Evolutionary conservation across 2,329 filamentous ascomycete genomes (phyloP), one percentile per base, ranked within the genome.

Genomic region (Chlorencoelia australis): DNA sequence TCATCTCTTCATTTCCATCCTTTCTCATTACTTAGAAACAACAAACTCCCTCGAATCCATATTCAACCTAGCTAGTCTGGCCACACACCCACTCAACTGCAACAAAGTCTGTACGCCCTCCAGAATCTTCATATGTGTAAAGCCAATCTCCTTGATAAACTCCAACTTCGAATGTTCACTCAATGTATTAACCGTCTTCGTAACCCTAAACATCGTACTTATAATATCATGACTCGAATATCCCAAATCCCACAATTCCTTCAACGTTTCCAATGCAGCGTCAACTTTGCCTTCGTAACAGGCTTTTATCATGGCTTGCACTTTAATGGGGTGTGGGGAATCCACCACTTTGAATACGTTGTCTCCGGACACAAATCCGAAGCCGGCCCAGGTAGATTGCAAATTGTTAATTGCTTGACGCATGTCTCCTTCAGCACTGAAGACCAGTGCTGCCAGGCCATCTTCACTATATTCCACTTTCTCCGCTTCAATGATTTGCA

Each of bases 151-250:
- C 64, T 87, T 89, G 64, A 96, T 94, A 52, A 96, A 98, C 58
- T 96, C 89, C 43, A 98, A 68, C 66, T 95, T 95, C 11, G 87
- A 79, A 60, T 96, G 87, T 63, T 98, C 91, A 48, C 86, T 91
- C 39, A 98, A 66, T 2, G 82, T 86, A 2, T 85, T 83, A 41
- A 96, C 87, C 2, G 87, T 93, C 68, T 96, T 98, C 30, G 91
- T 96, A 42, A 98, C 91, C 55, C 82, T 80, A 69, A 98, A 96
- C 91, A 98, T 98, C 43, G 89, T 98, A 63, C 83, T 93, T 60
- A 98, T 93, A 51, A 98, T 94, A 60, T 98, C 91, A 64, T 98
- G 89, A 51, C 86, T 93, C n/a, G 86, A 94, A 64, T 98, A 98
- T 10, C 91, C 91, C 42, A 96, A 66, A 42, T 82, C 77, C 89